Conservation (phyloP, 2,329 filamentous ascomycete species). For the Colletotrichum tropicale region DNA sequence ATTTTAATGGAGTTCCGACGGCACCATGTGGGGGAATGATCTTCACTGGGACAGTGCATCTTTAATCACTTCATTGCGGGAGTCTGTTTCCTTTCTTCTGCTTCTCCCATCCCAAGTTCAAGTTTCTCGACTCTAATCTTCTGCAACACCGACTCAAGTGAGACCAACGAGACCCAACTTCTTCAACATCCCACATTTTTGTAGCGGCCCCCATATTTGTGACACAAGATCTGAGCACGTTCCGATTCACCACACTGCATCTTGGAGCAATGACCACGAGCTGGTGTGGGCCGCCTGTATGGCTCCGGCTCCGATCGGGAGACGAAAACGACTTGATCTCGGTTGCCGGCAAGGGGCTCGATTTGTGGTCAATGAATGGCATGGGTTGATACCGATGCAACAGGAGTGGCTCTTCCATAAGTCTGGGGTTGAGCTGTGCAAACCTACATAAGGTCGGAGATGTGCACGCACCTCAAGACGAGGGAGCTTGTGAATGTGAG, state of each 20-base stretch:
- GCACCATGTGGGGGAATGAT: background rate
- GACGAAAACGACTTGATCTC: background rate
- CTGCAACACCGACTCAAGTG: background rate
- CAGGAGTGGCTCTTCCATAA: background rate
- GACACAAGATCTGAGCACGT: background rate
- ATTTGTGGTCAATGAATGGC: background rate
- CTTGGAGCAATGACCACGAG: background rate
- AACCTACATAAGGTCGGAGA: background rate
- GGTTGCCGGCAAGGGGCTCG: background rate
- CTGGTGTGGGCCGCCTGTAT: background rate
- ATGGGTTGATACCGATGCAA: background rate
- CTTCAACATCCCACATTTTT: background rate
- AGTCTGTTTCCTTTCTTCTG: background rate
- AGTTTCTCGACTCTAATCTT: background rate
- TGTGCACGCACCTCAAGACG: background rate
- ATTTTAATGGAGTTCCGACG: background rate
- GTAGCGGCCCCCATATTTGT: background rate
- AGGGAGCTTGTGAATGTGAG: background rate
- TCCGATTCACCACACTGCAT: background rate
- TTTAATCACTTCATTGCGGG: background rate
- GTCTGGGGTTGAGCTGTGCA: background rate
- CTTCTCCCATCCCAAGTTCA: background rate
- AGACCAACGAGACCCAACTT: background rate
- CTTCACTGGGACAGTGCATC: background rate
- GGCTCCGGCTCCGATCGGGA: background rate